Evolutionary conservation across 164 flowering plant species (phyloP).

Genomic region (Taxillus chinensis): DNA sequence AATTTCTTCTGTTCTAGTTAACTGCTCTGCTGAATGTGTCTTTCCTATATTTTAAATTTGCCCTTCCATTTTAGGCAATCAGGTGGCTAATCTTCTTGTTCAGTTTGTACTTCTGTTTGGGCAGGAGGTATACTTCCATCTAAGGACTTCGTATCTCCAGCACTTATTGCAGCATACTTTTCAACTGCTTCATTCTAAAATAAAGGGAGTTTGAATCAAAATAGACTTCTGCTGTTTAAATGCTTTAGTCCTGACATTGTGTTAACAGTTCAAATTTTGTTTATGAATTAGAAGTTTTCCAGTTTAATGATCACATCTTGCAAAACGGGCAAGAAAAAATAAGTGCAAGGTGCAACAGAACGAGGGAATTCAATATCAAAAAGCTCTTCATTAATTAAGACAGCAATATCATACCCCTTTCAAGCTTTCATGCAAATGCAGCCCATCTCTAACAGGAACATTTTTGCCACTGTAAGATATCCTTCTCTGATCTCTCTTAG

Average conservation of each 20-base stretch:
- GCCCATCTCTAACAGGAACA: conserved; percentile 12
- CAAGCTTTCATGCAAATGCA: conserved; percentile 8
- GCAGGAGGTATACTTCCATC: conserved; percentile 7
- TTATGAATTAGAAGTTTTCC: too few species aligned
- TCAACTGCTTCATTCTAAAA: conserved; percentile 14
- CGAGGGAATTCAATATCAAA: too few species aligned
- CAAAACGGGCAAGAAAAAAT: too few species aligned
- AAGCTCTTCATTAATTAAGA: too few species aligned
- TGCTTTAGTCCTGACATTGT: too few species aligned
- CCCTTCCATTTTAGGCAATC: background rate
- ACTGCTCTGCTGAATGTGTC: too few species aligned
- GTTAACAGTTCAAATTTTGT: too few species aligned
- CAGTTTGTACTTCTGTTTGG: conserved; percentile 1
- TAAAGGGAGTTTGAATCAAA: background rate
- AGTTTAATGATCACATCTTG: too few species aligned
- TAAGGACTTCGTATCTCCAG: conserved; percentile 5
- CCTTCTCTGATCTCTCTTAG: conserved; percentile 13
- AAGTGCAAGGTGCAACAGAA: too few species aligned
- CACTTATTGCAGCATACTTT: background rate
- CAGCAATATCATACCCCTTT: conserved; percentile 9
- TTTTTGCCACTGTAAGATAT: conserved; percentile 8
- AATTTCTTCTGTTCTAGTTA: too few species aligned
- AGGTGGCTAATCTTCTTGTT: background rate
- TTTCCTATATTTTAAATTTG: too few species aligned
- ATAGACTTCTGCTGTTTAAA: too few species aligned